A percentile compares a stretch with the other conserved stretches of the same genome.
These are phyloP conservation scores for Diplodia seriata DNA, from an alignment of 2,329 filamentous ascomycete genomes.

Conservation along the genomic window DNA sequence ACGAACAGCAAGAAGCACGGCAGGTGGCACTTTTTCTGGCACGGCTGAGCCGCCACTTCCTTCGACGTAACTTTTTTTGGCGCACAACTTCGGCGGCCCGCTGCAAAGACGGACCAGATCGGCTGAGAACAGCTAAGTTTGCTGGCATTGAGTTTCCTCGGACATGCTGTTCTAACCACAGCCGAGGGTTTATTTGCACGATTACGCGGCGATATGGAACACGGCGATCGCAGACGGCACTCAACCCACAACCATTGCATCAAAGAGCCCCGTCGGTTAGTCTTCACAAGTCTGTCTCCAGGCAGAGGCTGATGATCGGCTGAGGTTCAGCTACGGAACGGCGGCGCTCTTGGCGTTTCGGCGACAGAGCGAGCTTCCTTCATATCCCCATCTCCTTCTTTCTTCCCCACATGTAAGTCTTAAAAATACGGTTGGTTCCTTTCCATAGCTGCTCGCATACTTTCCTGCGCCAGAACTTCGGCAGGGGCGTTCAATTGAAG, in stretches of 20 bases:
- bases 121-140: slow-evolving; percentile 34
- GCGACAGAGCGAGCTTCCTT: slow-evolving; percentile 22
- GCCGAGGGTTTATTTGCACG: slow-evolving; percentile 25
- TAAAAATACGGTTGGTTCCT: slow-evolving; percentile 30
- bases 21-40: not conserved
- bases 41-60: not conserved
- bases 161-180: slow-evolving; percentile 32
- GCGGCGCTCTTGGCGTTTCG: slow-evolving; percentile 23
- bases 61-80: slow-evolving; percentile 10
- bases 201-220: slow-evolving; percentile 23
- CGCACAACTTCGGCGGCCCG: slow-evolving; percentile 1
- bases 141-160: slow-evolving; percentile 27
- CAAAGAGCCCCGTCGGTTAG: slow-evolving; percentile 29
- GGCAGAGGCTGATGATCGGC: slow-evolving; percentile 29
- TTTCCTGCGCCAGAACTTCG: slow-evolving; percentile 11
- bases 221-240: slow-evolving; percentile 7
- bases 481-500: slow-evolving; percentile 11
- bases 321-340: slow-evolving; percentile 21
- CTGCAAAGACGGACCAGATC: slow-evolving; percentile 15
- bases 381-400: slow-evolving; percentile 13
- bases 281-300: slow-evolving; percentile 14
- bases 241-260: slow-evolving; percentile 9
- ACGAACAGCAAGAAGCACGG: slow-evolving; percentile 9
- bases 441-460: slow-evolving; percentile 21
- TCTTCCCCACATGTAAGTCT: slow-evolving; percentile 32